These are phyloP conservation scores for Nemania sp. DNA, from an alignment of 2,329 filamentous ascomycete genomes.

Conservation along the genomic window DNA sequence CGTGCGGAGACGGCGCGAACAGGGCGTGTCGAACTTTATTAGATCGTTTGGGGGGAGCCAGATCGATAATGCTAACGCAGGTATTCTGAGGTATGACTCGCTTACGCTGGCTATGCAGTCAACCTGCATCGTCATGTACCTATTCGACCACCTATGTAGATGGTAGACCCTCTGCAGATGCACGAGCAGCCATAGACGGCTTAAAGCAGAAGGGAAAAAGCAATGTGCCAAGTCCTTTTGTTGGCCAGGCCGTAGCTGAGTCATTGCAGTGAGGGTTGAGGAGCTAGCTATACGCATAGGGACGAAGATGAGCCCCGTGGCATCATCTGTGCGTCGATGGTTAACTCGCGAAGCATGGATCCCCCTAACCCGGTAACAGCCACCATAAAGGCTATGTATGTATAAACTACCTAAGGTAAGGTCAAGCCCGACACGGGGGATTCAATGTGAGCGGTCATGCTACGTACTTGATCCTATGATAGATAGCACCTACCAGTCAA, in stretches of 20 bases:
- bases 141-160: conserved; percentile 12
- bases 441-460: conserved; percentile 2
- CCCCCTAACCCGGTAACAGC: background rate
- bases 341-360: conserved; percentile 14
- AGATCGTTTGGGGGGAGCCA: conserved; percentile 18
- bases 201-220: conserved; percentile 19
- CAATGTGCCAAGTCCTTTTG: conserved; percentile 16
- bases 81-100: conserved; percentile 34
- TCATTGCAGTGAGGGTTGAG: background rate
- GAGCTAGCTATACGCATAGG: background rate
- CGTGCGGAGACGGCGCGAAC: no score
- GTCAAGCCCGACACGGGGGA: background rate
- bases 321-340: conserved; percentile 20
- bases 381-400: background rate
- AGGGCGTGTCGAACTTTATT: conserved; percentile 23
- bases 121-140: conserved; percentile 29
- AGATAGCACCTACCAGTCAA: background rate
- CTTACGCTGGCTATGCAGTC: conserved; percentile 27
- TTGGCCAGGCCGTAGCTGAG: conserved; percentile 13
- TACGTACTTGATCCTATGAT: background rate
- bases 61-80: background rate
- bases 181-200: background rate
- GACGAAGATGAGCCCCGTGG: conserved; percentile 12
- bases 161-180: background rate
- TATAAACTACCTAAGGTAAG: background rate